phyloP scores from a whole-genome alignment of 2,329 filamentous ascomycete genomes.

The Xylaria polymorpha region DNA sequence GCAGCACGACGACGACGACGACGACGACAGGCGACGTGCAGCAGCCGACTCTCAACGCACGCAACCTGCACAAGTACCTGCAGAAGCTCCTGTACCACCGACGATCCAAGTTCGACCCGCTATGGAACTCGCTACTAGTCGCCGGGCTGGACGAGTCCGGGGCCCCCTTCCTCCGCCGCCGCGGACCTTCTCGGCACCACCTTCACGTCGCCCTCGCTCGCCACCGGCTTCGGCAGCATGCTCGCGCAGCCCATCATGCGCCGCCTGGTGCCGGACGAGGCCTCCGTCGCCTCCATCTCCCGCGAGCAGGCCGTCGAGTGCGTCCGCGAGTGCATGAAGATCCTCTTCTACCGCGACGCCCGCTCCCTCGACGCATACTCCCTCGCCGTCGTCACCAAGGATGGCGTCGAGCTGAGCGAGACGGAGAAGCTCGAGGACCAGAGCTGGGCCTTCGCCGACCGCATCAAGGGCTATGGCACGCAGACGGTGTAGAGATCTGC shows the following conservation, averaged over 20 bases:
- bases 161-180: slow-evolving; percentile 86
- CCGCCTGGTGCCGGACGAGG: slow-evolving; percentile 85
- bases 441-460: slow-evolving; percentile 98
- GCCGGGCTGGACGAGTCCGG: slow-evolving; percentile 84
- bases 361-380: slow-evolving; percentile 92
- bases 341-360: slow-evolving; percentile 96
- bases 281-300: slow-evolving; percentile 74
- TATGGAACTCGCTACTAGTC: slow-evolving; percentile 96
- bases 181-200: slow-evolving; percentile 94
- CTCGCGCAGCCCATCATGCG: slow-evolving; percentile 93
- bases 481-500: slow-evolving; percentile 69
- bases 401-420: slow-evolving; percentile 86
- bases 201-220: slow-evolving; percentile 86
- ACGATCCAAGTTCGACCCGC: slow-evolving; percentile 93
- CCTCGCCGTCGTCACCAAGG: slow-evolving; percentile 88
- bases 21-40: slow-evolving; percentile 17
- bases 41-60: slow-evolving; percentile 77
- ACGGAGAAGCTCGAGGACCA: slow-evolving; percentile 90
- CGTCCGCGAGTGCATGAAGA: slow-evolving; percentile 96
- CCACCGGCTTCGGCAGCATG: slow-evolving; percentile 93
- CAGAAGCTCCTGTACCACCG: slow-evolving; percentile 96
- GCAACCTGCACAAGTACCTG: slow-evolving; percentile 96
- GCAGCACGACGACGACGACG: slow-evolving; percentile 9
- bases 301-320: slow-evolving; percentile 83
- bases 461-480: slow-evolving; percentile 93